phyloP scores from a whole-genome alignment of 1,284 basidiomycete genomes.

The Porodaedalea pini region DNA sequence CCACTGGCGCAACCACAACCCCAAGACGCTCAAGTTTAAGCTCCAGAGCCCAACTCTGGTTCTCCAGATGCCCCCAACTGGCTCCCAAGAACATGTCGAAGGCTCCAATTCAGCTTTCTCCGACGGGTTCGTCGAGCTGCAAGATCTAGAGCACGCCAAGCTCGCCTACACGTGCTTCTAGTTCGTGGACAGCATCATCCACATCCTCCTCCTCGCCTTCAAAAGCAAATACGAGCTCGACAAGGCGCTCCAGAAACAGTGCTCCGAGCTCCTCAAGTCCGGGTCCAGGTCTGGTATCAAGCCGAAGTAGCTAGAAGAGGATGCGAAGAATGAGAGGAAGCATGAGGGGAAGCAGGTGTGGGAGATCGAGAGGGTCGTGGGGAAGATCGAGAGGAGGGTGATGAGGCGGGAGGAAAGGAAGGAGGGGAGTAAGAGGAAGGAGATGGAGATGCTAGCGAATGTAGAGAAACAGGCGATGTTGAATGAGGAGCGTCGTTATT shows the following conservation, averaged over 20 bases:
- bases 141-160: too few species aligned
- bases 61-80: too few species aligned
- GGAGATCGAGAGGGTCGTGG: not conserved
- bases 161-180: not conserved
- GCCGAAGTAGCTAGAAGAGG: not conserved
- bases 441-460: too few species aligned
- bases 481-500: not conserved
- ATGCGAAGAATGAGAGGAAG: not conserved
- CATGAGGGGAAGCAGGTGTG: not conserved
- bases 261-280: not conserved
- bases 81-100: too few species aligned
- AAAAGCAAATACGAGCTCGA: slow-evolving; percentile 1
- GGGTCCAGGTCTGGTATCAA: not conserved
- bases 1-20: too few species aligned
- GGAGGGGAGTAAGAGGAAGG: not conserved
- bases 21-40: too few species aligned
- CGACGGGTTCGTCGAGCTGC: too few species aligned
- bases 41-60: too few species aligned
- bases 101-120: too few species aligned
- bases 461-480: not conserved
- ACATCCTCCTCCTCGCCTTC: not conserved
- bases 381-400: not conserved
- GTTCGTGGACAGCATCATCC: not conserved
- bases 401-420: not conserved
- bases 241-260: not conserved